A percentile compares a stretch with the other conserved stretches of the same genome.
These are phyloP conservation scores for Aphanocladium album DNA, from an alignment of 2,329 filamentous ascomycete species.

Conservation along the genomic window DNA sequence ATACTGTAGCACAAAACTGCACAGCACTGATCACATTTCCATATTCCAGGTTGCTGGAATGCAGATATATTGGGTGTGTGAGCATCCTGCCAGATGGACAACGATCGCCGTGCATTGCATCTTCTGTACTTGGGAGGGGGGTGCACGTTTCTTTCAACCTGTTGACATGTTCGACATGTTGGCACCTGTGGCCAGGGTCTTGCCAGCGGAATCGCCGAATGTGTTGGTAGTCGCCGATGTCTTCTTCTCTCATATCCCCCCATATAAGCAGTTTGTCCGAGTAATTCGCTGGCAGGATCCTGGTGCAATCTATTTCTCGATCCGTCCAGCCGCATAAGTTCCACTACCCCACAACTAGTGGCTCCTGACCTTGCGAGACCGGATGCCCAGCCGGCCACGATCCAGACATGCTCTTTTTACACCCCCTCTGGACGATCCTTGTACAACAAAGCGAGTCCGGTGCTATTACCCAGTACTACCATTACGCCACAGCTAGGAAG, in stretches of 20 bases:
- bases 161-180: not conserved
- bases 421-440: not conserved
- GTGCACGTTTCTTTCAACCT: not conserved
- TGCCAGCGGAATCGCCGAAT: not conserved
- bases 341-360: not conserved
- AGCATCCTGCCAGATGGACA: not conserved
- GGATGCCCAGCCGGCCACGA: constrained; percentile 1
- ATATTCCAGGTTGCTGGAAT: not conserved
- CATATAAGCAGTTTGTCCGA: not conserved
- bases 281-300: not conserved
- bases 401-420: not conserved
- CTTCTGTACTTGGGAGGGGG: not conserved
- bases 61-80: not conserved
- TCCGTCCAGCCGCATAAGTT: not conserved
- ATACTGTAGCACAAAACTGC: not conserved
- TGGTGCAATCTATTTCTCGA: not conserved
- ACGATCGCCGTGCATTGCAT: not conserved
- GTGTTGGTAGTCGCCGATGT: not conserved
- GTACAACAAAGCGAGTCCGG: not conserved
- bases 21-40: not conserved
- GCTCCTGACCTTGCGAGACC: not conserved
- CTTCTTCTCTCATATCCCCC: not conserved
- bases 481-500: too few species aligned
- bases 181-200: not conserved
- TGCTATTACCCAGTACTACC: too few species aligned